These are phyloP conservation scores for Ceratobasidium sp. DNA, from an alignment of 1,284 basidiomycete genomes.

Conservation along the genomic window DNA sequence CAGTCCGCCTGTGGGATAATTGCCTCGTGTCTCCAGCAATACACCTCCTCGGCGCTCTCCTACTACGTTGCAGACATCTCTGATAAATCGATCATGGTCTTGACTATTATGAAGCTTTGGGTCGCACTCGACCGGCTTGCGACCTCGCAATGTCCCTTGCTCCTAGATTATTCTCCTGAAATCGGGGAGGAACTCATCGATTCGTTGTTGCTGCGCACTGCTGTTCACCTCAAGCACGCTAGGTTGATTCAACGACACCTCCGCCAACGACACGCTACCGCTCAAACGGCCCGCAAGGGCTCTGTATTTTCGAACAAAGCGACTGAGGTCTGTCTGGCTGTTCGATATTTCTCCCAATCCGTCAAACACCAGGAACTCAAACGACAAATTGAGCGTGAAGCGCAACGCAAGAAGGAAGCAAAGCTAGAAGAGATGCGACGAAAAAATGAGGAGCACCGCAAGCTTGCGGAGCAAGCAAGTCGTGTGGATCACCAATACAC, in stretches of 20 bases:
- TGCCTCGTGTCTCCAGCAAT: slow-evolving; percentile 9
- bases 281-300: slow-evolving; percentile 2
- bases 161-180: slow-evolving; percentile 63
- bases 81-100: slow-evolving; percentile 59
- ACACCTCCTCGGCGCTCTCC: not conserved
- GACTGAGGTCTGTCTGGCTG: slow-evolving; percentile 53
- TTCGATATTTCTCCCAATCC: slow-evolving; percentile 55
- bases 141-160: slow-evolving; percentile 56
- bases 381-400: slow-evolving; percentile 53
- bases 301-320: slow-evolving; percentile 52
- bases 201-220: slow-evolving; percentile 59
- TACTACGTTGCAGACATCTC: slow-evolving; percentile 7
- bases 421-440: slow-evolving; percentile 54
- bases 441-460: slow-evolving; percentile 44
- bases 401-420: slow-evolving; percentile 45
- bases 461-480: slow-evolving; percentile 43
- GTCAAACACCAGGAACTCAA: slow-evolving; percentile 51
- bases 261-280: slow-evolving; percentile 51
- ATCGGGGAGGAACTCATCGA: slow-evolving; percentile 58
- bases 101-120: slow-evolving; percentile 54
- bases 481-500: not conserved
- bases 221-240: slow-evolving; percentile 54
- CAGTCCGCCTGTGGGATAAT: not conserved
- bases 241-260: slow-evolving; percentile 55
- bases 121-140: slow-evolving; percentile 60